Base-by-base conservation (phyloP, 2,329 filamentous ascomycete species). In the Teratosphaeria gauchensis region DNA sequence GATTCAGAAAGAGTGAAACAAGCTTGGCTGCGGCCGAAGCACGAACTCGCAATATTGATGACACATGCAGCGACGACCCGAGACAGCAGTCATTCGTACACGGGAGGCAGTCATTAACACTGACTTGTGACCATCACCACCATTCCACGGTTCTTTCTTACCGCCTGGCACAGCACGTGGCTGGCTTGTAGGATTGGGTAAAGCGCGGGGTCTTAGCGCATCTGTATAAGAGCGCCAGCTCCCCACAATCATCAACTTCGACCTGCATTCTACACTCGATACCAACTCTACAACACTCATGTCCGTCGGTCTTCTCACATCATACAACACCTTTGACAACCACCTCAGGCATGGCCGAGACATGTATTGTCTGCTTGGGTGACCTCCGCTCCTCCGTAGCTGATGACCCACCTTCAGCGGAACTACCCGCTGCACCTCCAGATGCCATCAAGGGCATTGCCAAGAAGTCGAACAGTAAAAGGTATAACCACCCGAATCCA, bases 321-420 rank as follows among this genome's bases (percentile, higher is more conserved):
- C 5, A 16, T 8, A 21, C 21, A 21, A 31, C 24, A n/a, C 4
- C 21, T 30, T 21, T 9, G 21, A 46, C 31, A 12, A 14, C 19
- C 14, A 46, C 16, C 24, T 38, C 35, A 16, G 56, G 59, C 65
- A 86, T 85, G 84, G 82, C 83, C 75, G 84, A 86, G 73, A 84
- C 82, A 68, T 87, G 84, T 76, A 87, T 87, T 76, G 84, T 87
- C 73, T 87, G 84, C 77, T 78, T 87, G 77, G 84, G 84, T 78
- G 84, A 87, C 77, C 82, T 87, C 75, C 81, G 79, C 74, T 79
- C 77, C 76, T 78, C 76, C 73, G 76, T 77, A 75, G 78, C 77
- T 75, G 77, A 78, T 70, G 75, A 75, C 70, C 71, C 72, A 71
- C 74, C 71, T 70, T 74, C 76, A 62, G 68, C 72, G 69, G 72